Conservation (phyloP, 2,329 filamentous ascomycete genomes). For the Pseudopyricularia cyperi region DNA sequence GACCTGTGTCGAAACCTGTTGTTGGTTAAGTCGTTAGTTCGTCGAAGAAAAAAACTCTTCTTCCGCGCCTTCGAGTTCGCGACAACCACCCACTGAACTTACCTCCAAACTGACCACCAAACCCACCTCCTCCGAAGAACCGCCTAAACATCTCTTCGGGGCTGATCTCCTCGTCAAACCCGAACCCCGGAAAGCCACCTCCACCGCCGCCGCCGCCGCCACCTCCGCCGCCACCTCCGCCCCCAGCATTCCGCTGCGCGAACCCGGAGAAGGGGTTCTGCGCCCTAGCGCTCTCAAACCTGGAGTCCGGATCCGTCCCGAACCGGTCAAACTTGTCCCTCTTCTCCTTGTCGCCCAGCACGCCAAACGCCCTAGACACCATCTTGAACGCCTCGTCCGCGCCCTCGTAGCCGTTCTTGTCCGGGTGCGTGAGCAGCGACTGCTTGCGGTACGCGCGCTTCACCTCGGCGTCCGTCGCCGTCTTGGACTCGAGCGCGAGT, state of each 20-base stretch:
- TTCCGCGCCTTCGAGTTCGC: no score
- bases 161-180: conserved; percentile 80
- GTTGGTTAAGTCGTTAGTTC: background rate
- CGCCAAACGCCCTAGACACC: conserved; percentile 86
- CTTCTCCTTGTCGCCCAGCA: conserved; percentile 89
- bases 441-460: conserved; percentile 97
- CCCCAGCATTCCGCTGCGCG: conserved; percentile 26
- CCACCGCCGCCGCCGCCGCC: conserved; percentile 38
- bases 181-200: conserved; percentile 38
- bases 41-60: no score
- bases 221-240: conserved; percentile 28
- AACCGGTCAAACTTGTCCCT: conserved; percentile 76
- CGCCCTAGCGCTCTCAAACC: conserved; percentile 56
- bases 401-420: conserved; percentile 94
- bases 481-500: conserved; percentile 53
- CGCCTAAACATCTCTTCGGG: conserved; percentile 94
- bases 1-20: conserved; percentile 58
- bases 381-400: conserved; percentile 98
- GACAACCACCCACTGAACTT: no score
- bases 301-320: conserved; percentile 82
- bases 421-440: conserved; percentile 87
- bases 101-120: conserved; percentile 28
- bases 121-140: conserved; percentile 77
- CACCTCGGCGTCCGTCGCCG: conserved; percentile 69
- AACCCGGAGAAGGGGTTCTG: conserved; percentile 55